Evolutionary conservation across 2,329 filamentous ascomycete species (phyloP).

Genomic region (Mycosphaerelloides madeirae): DNA sequence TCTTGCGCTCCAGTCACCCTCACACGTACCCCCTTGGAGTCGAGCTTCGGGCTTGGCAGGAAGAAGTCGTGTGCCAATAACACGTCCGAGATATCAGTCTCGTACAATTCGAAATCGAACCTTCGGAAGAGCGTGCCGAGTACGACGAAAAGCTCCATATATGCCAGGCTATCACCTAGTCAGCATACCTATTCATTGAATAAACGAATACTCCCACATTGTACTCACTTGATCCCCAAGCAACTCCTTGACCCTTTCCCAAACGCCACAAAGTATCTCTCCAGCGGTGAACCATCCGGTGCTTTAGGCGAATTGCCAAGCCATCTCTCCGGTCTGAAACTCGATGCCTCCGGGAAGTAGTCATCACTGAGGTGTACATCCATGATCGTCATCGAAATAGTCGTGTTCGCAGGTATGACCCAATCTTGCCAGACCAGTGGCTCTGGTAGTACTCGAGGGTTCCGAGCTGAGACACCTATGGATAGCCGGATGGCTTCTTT

Average conservation of each 20-base stretch:
- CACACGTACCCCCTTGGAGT: constrained; percentile 20
- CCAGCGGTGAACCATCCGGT: constrained; percentile 13
- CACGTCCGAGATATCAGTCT: constrained; percentile 16
- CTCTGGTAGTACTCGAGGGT: constrained; percentile 18
- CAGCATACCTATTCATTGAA: constrained; percentile 5
- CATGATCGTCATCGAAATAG: constrained; percentile 29
- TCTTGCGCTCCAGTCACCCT: constrained; percentile 12
- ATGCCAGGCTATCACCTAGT: constrained; percentile 15
- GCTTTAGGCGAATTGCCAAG: constrained; percentile 21
- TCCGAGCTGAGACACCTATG: constrained; percentile 16
- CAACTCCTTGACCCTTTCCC: constrained; percentile 32
- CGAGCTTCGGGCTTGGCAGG: constrained; percentile 18
- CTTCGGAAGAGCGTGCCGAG: constrained; percentile 16
- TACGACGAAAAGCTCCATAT: constrained; percentile 23
- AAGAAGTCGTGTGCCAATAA: constrained; percentile 19
- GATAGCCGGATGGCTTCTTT: constrained; percentile 19
- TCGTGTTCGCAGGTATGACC: constrained; percentile 23
- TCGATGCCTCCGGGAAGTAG: constrained; percentile 29
- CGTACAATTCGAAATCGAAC: constrained; percentile 21
- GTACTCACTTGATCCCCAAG: constrained; percentile 25
- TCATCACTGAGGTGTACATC: constrained; percentile 32
- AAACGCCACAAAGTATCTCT: constrained; percentile 37
- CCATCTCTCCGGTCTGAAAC: constrained; percentile 35
- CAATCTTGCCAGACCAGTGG: constrained; percentile 15
- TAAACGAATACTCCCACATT: background rate